Evolutionary conservation across 352 stramenopile species (phyloP).

Genomic region (Phytophthora sojae): DNA sequence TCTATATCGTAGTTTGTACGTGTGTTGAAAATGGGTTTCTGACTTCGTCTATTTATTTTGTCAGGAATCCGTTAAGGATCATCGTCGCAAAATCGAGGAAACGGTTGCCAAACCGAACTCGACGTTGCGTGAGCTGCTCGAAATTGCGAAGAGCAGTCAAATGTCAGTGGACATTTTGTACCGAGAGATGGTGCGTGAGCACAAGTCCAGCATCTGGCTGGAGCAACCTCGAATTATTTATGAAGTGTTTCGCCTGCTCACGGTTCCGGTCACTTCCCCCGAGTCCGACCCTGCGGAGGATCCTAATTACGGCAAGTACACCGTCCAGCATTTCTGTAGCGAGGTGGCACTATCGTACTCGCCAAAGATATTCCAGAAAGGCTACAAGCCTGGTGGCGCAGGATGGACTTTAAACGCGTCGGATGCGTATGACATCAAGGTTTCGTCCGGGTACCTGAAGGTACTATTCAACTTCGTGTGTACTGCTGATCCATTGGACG

Average conservation of each 20-base stretch:
- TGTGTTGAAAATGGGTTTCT: neutral
- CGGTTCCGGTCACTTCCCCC: slow-evolving; percentile 44
- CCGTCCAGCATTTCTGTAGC: slow-evolving; percentile 86
- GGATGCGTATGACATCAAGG: slow-evolving; percentile 63
- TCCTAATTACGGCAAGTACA: slow-evolving; percentile 83
- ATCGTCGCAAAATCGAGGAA: slow-evolving; percentile 87
- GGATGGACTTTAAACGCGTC: slow-evolving; percentile 45
- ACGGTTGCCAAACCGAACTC: slow-evolving; percentile 66
- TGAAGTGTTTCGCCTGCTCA: slow-evolving; percentile 82
- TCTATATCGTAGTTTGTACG: neutral
- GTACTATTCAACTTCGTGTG: slow-evolving; percentile 89
- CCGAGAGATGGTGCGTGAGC: slow-evolving; percentile 78
- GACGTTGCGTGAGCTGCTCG: slow-evolving; percentile 69
- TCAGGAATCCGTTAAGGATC: slow-evolving; percentile 87
- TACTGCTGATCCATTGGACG: slow-evolving; percentile 65
- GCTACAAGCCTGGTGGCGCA: slow-evolving; percentile 40
- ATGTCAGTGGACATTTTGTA: slow-evolving; percentile 83
- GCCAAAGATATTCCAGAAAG: slow-evolving; percentile 78
- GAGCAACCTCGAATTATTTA: slow-evolving; percentile 85
- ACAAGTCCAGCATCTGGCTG: slow-evolving; percentile 74
- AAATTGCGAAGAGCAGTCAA: slow-evolving; percentile 67
- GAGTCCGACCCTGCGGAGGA: slow-evolving; percentile 51
- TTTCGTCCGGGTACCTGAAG: slow-evolving; percentile 74
- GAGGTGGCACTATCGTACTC: slow-evolving; percentile 83
- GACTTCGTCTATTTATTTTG: slow-evolving; percentile 1